Evolutionary conservation across 768 basidiomycete species (phyloP), one percentile per base, ranked within the genome.

Genomic region (Psilocybe tampanensis): DNA sequence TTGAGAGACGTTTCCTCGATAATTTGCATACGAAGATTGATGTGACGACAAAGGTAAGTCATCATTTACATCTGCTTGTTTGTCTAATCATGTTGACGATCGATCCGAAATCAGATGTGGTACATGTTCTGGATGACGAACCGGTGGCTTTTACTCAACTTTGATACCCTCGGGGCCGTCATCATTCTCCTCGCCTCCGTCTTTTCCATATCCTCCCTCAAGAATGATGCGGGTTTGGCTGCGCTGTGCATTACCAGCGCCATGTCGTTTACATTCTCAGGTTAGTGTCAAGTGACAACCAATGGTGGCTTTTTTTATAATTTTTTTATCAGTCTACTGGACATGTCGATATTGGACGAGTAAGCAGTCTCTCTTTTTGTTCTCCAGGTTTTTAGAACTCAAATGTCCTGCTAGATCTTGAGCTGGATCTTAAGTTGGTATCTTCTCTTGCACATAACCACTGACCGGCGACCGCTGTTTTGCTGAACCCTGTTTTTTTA

Each of bases 121-220:
- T 91, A 92, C 66, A 81, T 74, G 19, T 90, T 90, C 71, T 94
- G 93, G 93, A 93, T 94, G 92, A 87, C 85, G 8, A 94, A 92
- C 62, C 77, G 93, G 50, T 94, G 90, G 92, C 78, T 96, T 2
- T 72, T 95, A 23, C 70, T 95, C 49, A 86, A 90, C 59, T 95
- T 94, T 66, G 94, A 97, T 70, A 60, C 76, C 1, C 81, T 95
- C 8, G 92, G 92, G 21, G 89, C 84, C 18, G 52, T 87, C 39
- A 83, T 86, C 1, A 87, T 94, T 8, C 76, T 94, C 19, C 74
- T 86, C 22, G 94, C 93, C 0, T 89, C 86, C 1, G 61, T 95
- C 22, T 87, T 96, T 61, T 83, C 92, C 0, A 80, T 96, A 19
- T 77, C 86, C 1, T 85, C 78, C 47, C 80, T 80, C 59, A 67